Evolutionary conservation across 2,329 filamentous ascomycete species (phyloP).

Genomic region (Trichophyton verrucosum): DNA sequence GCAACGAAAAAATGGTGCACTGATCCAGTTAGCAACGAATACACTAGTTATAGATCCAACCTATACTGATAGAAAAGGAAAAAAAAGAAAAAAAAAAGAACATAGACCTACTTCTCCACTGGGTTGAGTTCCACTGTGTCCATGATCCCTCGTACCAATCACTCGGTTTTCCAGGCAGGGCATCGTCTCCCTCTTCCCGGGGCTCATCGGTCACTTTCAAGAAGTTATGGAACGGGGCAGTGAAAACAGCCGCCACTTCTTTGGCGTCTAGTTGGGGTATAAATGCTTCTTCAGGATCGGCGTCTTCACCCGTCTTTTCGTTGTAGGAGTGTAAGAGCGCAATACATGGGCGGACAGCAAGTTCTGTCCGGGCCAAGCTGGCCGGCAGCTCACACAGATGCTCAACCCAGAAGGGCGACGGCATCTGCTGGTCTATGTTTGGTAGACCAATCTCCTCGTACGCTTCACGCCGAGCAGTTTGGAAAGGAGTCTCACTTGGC

Average conservation of each 20-base stretch:
- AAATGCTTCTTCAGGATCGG: conserved; percentile 54
- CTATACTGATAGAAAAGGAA: not conserved
- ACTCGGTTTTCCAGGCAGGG: conserved; percentile 37
- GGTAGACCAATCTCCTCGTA: conserved; percentile 89
- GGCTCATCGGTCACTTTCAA: conserved; percentile 49
- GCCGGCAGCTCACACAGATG: conserved; percentile 75
- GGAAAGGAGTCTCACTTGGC: conserved; percentile 47
- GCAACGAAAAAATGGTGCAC: conserved; percentile 91
- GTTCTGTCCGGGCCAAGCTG: conserved; percentile 58
- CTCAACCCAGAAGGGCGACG: conserved; percentile 69
- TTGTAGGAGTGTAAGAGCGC: conserved; percentile 60
- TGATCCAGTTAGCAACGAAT: conserved; percentile 19
- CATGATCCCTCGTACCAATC: conserved; percentile 79
- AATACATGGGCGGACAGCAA: conserved; percentile 63
- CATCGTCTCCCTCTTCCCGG: conserved; percentile 26
- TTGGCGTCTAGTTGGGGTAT: conserved; percentile 74
- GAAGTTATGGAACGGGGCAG: conserved; percentile 77
- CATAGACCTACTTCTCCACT: conserved; percentile 50
- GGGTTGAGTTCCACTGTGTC: conserved; percentile 62
- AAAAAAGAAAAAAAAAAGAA: not conserved
- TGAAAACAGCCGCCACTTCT: conserved; percentile 90
- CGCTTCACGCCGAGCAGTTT: conserved; percentile 80
- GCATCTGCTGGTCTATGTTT: conserved; percentile 51
- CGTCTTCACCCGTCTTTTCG: conserved; percentile 29
- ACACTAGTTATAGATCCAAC: not conserved